A percentile compares a stretch with the other conserved stretches of the same genome.
Evolutionary conservation across 2,329 filamentous ascomycete genomes (phyloP).

Genomic region (Xylariaceae sp.): DNA sequence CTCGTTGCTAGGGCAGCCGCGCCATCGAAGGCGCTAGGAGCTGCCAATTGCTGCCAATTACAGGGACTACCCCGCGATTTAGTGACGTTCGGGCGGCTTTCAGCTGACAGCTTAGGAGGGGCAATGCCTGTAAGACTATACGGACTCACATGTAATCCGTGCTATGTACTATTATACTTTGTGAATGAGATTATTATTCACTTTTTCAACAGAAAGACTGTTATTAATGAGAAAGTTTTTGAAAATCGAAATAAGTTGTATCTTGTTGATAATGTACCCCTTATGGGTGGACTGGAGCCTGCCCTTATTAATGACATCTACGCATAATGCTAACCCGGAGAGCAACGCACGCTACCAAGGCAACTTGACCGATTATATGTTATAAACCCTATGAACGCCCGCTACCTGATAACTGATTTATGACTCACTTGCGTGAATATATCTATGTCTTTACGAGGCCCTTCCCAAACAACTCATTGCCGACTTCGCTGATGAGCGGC

Average conservation of each 20-base stretch:
- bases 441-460: slow-evolving; percentile 44
- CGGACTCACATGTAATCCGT: too few relatives aligned
- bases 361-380: neutral
- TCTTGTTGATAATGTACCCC: too few relatives aligned
- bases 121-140: too few relatives aligned
- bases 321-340: neutral
- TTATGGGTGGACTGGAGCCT: too few relatives aligned
- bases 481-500: slow-evolving; percentile 59
- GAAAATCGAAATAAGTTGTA: too few relatives aligned
- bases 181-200: too few relatives aligned
- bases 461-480: slow-evolving; percentile 53
- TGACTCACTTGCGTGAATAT: slow-evolving; percentile 9
- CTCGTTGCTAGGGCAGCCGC: slow-evolving; percentile 12
- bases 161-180: too few relatives aligned
- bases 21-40: neutral
- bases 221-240: too few relatives aligned
- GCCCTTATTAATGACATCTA: too few relatives aligned
- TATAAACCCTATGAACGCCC: neutral
- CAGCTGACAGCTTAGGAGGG: neutral
- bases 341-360: neutral
- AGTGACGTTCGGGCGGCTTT: neutral
- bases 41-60: neutral
- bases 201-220: too few relatives aligned
- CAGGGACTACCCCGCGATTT: neutral
- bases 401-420: neutral